Conservation (phyloP, 768 basidiomycete species). For the Sarcodon sp. region DNA sequence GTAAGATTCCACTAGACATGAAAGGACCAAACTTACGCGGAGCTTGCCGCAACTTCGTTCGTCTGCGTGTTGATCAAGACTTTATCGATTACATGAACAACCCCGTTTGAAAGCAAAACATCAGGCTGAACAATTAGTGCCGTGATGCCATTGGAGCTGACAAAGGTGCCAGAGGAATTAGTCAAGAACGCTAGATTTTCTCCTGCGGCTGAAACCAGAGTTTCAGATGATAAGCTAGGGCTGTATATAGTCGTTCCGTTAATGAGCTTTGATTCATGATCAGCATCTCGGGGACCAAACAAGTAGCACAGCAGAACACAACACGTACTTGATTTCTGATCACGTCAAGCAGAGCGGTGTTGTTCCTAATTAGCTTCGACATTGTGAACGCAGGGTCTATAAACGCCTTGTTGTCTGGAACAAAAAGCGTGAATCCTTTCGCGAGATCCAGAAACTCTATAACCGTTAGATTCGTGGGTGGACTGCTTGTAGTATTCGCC, state of each 20-base stretch:
- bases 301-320: neutral
- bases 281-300: neutral
- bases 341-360: constrained; percentile 32
- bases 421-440: constrained; percentile 54
- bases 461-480: constrained; percentile 23
- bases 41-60: constrained; percentile 30
- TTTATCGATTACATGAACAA: constrained; percentile 47
- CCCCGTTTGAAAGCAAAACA: constrained; percentile 53
- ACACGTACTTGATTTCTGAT: constrained; percentile 48
- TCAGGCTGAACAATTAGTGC: constrained; percentile 47
- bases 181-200: constrained; percentile 33
- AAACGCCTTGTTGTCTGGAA: constrained; percentile 43
- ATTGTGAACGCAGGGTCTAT: constrained; percentile 11
- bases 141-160: constrained; percentile 30
- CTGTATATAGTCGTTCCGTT: constrained; percentile 63
- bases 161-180: constrained; percentile 47
- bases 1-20: no score
- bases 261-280: constrained; percentile 29
- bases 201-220: constrained; percentile 35
- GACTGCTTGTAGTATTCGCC: constrained; percentile 14
- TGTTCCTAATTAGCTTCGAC: constrained; percentile 19
- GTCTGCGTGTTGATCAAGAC: constrained; percentile 34
- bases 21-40: constrained; percentile 30
- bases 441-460: constrained; percentile 22
- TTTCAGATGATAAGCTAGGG: constrained; percentile 23